Evolutionary conservation across 768 basidiomycete genomes (phyloP).

Genomic region (Lyophyllum atratum): DNA sequence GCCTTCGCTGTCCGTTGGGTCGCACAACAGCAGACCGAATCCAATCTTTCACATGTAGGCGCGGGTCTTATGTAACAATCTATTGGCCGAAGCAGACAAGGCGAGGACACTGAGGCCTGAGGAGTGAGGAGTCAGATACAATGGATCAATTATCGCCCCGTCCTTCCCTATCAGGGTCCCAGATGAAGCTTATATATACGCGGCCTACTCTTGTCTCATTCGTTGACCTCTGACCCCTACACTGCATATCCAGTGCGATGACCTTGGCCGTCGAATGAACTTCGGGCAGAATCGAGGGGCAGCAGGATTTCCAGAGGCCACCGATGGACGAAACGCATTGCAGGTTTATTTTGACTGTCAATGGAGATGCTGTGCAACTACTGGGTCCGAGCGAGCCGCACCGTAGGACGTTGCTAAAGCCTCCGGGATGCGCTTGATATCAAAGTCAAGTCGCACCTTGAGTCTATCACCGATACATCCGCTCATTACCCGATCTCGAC

Average conservation of each 20-base stretch:
- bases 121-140: no score
- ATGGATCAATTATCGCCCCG: no score
- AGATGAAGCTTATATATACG: no score
- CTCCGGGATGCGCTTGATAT: neutral
- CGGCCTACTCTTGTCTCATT: no score
- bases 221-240: neutral
- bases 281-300: neutral
- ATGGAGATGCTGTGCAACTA: no score
- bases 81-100: neutral
- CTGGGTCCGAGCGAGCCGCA: neutral
- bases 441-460: neutral
- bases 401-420: neutral
- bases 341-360: neutral
- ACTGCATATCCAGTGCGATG: neutral
- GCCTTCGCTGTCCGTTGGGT: conserved; percentile 6
- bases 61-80: neutral
- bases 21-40: conserved; percentile 6
- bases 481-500: neutral
- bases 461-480: neutral
- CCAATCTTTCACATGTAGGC: neutral
- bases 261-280: neutral
- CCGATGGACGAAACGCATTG: neutral
- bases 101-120: neutral
- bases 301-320: neutral
- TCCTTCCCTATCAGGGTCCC: no score